Base-by-base conservation (phyloP, 306 rosid genomes). In the Pterocarpus macrocarpus region DNA sequence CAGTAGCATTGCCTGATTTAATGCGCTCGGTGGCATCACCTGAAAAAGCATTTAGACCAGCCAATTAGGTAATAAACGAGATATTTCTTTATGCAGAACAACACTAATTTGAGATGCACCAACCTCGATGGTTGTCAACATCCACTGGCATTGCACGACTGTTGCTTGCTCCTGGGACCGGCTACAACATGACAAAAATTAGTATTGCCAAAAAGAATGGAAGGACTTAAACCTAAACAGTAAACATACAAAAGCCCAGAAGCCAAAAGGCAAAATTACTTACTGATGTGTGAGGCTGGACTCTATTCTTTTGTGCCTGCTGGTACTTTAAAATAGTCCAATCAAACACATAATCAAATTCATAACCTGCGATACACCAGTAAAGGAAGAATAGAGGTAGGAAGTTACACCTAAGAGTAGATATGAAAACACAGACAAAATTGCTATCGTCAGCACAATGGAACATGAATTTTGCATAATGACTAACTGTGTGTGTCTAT, bases 311-410 rank as follows among this genome's bases (percentile, higher is more conserved):
- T 50, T 92, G 98, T 5, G 98, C 84, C 75, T 94, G 97, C 88
- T 94, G 94, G 64, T 92, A 90, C 88, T 94, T 94, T 62, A 94
- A 87, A 81, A 92, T 84, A 64, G 97, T 90, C 98, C 98, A 94
- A 82, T 94, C 97, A 87, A 90, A 94, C 81, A 90, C 80, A 82
- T 86, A 94, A 89, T 94, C 97, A 80, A 90, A 89, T 53, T 94
- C 97, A 89, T 83, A 92, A 34, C 95, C 98, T 94, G 91, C 70
- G 78, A 71, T 68, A 73, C 33, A 73, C 80, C 83, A 66, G 80
- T 5, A 28, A 83, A 36, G 41, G 8, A 12, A 79, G 43, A 77
- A 56, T 5, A 70, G 13, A 53, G 30, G 17, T 67, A 5, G 16
- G 2, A 55, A 22, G 15, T 75, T 56, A 67, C 66, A 52, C 17